phyloP scores from a whole-genome alignment of 805 yeast genomes.

The Candida coquimbonensis region DNA sequence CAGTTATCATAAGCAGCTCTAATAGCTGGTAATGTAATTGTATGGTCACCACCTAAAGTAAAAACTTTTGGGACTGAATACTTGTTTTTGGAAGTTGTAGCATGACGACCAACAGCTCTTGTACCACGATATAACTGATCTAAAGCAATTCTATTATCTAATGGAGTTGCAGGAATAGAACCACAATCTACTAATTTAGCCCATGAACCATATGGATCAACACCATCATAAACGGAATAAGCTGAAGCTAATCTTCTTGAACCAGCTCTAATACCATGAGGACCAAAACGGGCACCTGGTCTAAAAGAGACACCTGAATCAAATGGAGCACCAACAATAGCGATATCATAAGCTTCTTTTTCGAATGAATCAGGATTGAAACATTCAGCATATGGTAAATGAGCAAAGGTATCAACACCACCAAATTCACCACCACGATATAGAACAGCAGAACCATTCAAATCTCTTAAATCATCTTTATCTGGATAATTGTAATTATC shows the following conservation, averaged over 20 bases:
- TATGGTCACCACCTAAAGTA: constrained; percentile 52
- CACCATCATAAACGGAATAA: constrained; percentile 44
- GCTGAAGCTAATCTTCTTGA: constrained; percentile 38
- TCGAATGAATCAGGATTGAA: constrained; percentile 33
- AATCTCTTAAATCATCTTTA: constrained; percentile 31
- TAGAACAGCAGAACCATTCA: constrained; percentile 31
- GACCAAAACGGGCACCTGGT: constrained; percentile 50
- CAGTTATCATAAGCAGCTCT: constrained; percentile 40
- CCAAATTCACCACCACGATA: constrained; percentile 41
- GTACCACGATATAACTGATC: constrained; percentile 49
- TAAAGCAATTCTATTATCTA: constrained; percentile 55
- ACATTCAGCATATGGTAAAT: constrained; percentile 39
- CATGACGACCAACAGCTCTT: constrained; percentile 36
- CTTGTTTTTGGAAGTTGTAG: constrained; percentile 24
- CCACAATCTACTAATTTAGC: constrained; percentile 52
- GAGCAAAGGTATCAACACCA: constrained; percentile 51
- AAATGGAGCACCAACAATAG: constrained; percentile 50
- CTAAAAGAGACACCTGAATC: constrained; percentile 46
- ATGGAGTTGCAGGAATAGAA: constrained; percentile 56
- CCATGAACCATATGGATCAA: constrained; percentile 48
- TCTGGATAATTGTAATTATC: constrained; percentile 30
- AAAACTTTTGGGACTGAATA: constrained; percentile 31
- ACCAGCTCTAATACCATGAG: constrained; percentile 39
- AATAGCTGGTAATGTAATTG: constrained; percentile 42
- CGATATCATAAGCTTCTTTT: constrained; percentile 35